Conservation (phyloP, 1,284 basidiomycete species). For the Leucoagaricus sp. region DNA sequence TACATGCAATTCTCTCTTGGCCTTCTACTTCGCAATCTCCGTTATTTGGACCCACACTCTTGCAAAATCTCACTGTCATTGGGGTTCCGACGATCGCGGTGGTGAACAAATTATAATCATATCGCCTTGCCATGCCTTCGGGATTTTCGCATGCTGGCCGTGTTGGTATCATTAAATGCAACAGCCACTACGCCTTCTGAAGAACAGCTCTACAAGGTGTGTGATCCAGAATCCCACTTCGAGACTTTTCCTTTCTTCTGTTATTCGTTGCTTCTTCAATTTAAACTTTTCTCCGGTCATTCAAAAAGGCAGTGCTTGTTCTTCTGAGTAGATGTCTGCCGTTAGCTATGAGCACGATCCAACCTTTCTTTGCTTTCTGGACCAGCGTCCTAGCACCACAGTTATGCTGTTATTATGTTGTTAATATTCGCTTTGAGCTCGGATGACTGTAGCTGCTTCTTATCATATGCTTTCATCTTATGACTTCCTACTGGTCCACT, state of each 20-base stretch:
- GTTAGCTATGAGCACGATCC: neutral
- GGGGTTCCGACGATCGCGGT: constrained; percentile 11
- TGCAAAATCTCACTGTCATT: neutral
- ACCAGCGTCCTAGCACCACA: neutral
- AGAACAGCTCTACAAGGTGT: constrained; percentile 55
- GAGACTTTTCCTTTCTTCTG: constrained; percentile 14
- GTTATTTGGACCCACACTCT: neutral
- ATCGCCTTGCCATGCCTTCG: neutral
- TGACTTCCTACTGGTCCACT: neutral
- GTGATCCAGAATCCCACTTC: neutral
- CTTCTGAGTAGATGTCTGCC: neutral
- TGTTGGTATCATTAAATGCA: constrained; percentile 14
- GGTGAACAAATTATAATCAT: constrained; percentile 1
- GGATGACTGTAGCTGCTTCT: neutral
- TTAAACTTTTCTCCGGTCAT: constrained; percentile 1
- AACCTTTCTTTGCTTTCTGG: neutral
- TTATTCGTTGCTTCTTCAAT: constrained; percentile 18
- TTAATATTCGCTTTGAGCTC: neutral
- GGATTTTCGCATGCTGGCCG: constrained; percentile 18
- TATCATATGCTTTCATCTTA: constrained; percentile 2
- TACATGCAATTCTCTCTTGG: neutral
- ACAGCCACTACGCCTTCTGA: constrained; percentile 63
- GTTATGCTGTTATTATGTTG: constrained; percentile 1
- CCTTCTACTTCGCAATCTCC: neutral
- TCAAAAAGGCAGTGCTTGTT: constrained; percentile 2